Conservation (phyloP, 495 filamentous ascomycete species). For the Lasiosphaeriaceae sp. region DNA sequence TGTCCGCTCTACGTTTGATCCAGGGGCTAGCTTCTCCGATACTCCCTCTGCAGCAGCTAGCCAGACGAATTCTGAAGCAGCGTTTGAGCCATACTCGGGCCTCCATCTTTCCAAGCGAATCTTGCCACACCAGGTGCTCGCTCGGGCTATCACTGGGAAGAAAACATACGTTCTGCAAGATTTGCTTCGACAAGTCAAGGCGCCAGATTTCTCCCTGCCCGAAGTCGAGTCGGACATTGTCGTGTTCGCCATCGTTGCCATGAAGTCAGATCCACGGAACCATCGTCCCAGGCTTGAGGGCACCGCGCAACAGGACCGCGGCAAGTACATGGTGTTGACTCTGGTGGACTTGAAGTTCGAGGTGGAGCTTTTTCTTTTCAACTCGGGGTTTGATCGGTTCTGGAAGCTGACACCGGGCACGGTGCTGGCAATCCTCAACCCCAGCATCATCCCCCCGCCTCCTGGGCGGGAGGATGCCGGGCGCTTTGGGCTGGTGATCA, state of each 20-base stretch:
- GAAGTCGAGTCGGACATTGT: constrained; percentile 83
- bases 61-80: constrained; percentile 28
- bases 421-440: constrained; percentile 90
- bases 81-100: constrained; percentile 82
- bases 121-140: constrained; percentile 75
- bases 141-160: constrained; percentile 70
- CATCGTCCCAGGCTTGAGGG: constrained; percentile 59
- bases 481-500: constrained; percentile 76
- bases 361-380: constrained; percentile 88
- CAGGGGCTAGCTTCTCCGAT: neutral
- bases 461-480: constrained; percentile 68
- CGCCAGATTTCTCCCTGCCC: constrained; percentile 79
- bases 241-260: constrained; percentile 79
- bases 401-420: constrained; percentile 87
- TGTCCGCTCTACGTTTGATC: constrained; percentile 27
- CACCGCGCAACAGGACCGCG: constrained; percentile 47
- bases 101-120: constrained; percentile 80
- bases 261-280: constrained; percentile 74
- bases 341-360: constrained; percentile 90
- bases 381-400: constrained; percentile 81
- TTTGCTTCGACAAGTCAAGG: constrained; percentile 74
- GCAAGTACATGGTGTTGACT: constrained; percentile 87
- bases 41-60: neutral
- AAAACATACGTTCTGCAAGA: constrained; percentile 75
- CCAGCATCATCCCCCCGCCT: constrained; percentile 81